Evolutionary conservation across 306 rosid species (phyloP), one percentile per base, ranked within the genome.

Genomic region (Dicorynia guianensis): DNA sequence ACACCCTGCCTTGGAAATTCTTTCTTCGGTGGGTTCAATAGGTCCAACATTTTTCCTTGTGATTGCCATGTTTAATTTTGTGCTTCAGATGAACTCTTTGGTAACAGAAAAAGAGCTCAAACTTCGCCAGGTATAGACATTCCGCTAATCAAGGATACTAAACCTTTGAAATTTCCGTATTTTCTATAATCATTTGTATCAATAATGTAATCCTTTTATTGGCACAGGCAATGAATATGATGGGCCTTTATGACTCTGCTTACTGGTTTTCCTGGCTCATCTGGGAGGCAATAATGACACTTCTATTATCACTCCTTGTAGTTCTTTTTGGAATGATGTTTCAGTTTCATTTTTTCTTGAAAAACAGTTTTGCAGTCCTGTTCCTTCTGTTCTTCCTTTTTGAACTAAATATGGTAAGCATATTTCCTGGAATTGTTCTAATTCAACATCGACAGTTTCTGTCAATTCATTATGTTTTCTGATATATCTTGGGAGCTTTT

Each of bases 251-350:
- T 20, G 98, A 94, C 76, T 79, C 89, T 64, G 96, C 97, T 25
- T 94, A 94, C 81, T 94, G 98, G 96, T 69, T 90, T 50, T 91
- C 98, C 48, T 94, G 97, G 97, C 86, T 94, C 71, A 65, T 89
- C 25, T 94, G 97, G 98, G 98, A 94, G 71, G 85, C 91, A 55
- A 54, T 87, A 64, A 75, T 86, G 36, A 74, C 87, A 6, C 57
- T 94, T 15, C 7, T 94, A 72, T 86, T 96, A n/a, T 84, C 98
- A 39, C 82, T 94, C 54, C 87, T 94, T 60, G 56, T 89, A 65
- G 90, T 94, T 84, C 88, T 92, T 71, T 90, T 87, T 20, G 97
- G 97, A 81, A 92, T 94, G 97, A 74, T 88, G 86, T 94, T 91
- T 81, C 96, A 80, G 80, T 84, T 94, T 70, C 83, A 75, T n/a